Evolutionary conservation across 2,329 filamentous ascomycete genomes (phyloP).

Genomic region (Neofusicoccum umdonicola): DNA sequence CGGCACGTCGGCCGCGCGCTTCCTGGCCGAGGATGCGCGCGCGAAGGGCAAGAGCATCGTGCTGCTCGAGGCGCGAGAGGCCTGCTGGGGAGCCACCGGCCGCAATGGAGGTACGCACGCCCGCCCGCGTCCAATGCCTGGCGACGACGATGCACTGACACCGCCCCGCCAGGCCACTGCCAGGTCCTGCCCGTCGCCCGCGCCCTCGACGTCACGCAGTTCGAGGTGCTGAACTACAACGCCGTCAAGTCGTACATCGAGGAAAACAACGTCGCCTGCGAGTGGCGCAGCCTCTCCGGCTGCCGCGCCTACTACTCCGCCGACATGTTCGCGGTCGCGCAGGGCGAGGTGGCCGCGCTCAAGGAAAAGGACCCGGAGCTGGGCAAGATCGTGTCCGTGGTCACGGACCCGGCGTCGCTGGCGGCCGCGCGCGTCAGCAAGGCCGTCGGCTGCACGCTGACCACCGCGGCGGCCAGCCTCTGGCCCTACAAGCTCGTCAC

Average conservation of each 20-base stretch:
- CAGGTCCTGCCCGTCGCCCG: constrained; percentile 67
- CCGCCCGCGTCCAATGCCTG: background rate
- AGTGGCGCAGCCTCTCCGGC: constrained; percentile 63
- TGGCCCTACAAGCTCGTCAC: constrained; percentile 86
- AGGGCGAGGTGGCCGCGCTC: constrained; percentile 52
- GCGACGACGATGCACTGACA: background rate
- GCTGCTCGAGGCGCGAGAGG: constrained; percentile 75
- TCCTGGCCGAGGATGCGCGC: constrained; percentile 50
- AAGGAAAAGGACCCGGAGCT: constrained; percentile 56
- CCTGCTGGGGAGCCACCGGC: constrained; percentile 81
- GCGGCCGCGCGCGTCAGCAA: constrained; percentile 48
- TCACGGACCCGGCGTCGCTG: constrained; percentile 46
- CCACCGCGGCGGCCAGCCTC: constrained; percentile 63
- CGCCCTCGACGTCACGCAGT: constrained; percentile 61
- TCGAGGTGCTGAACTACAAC: constrained; percentile 69
- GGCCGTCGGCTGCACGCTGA: constrained; percentile 60
- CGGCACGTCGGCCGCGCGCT: constrained; percentile 68
- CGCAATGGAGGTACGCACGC: constrained; percentile 34
- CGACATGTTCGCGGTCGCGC: constrained; percentile 54
- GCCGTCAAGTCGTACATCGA: constrained; percentile 59
- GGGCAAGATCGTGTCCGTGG: constrained; percentile 40
- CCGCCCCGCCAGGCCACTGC: constrained; percentile 55
- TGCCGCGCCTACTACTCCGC: constrained; percentile 63
- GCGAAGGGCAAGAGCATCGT: constrained; percentile 56
- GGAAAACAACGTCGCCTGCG: constrained; percentile 62